A percentile compares a stretch with the other conserved stretches of the same genome.
phyloP scores from a whole-genome alignment of 78 protist genomes.

The Chrysochromulina tobinii region DNA sequence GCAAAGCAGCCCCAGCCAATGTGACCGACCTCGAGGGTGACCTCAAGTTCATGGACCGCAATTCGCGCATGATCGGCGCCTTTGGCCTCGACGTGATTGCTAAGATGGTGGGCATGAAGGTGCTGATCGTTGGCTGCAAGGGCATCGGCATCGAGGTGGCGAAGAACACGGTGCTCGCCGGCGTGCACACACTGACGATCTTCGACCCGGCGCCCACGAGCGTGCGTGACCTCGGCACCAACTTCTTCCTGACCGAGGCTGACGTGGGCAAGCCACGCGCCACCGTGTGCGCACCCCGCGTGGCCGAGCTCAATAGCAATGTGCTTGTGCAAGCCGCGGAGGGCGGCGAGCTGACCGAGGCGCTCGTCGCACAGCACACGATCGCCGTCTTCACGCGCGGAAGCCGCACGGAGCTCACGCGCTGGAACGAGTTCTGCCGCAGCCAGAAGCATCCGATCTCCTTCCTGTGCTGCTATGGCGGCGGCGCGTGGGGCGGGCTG shows the following conservation, averaged over 20 bases:
- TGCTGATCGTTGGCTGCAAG: slow-evolving; percentile 84
- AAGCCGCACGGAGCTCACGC: background rate
- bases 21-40: too few species aligned
- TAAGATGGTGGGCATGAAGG: slow-evolving; percentile 32
- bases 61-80: slow-evolving; percentile 4
- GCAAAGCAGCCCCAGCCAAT: too few species aligned
- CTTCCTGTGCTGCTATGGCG: background rate
- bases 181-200: slow-evolving; percentile 13
- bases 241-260: slow-evolving; percentile 34
- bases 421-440: background rate
- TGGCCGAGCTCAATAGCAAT: background rate
- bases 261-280: background rate
- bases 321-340: background rate
- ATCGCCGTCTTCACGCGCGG: background rate
- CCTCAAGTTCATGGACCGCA: too few species aligned
- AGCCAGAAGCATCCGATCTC: background rate
- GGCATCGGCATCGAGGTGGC: slow-evolving; percentile 96
- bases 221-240: background rate
- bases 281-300: background rate
- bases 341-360: background rate
- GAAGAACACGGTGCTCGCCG: slow-evolving; percentile 70
- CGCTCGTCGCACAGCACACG: background rate
- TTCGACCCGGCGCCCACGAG: background rate
- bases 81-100: slow-evolving; percentile 80
- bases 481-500: background rate